Conservation (phyloP, 192 early-diverging fungal genomes). For the Coemansia sp. region DNA sequence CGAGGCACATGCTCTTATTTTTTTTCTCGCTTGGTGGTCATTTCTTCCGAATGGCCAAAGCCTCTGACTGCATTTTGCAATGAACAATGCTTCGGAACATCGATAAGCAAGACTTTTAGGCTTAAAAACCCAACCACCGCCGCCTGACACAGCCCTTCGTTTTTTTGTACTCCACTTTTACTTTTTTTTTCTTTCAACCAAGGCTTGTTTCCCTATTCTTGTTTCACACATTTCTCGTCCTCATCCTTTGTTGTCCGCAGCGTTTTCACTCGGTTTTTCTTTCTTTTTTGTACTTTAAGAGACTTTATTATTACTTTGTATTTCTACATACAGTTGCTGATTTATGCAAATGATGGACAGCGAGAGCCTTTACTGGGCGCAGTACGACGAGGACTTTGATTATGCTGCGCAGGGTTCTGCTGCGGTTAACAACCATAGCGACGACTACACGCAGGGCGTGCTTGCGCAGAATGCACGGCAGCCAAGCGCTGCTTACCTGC, state of each 20-base stretch:
- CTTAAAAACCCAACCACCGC: not conserved
- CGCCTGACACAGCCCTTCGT: not conserved
- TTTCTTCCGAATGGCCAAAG: not conserved
- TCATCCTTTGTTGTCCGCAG: no score
- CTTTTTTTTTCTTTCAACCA: not conserved
- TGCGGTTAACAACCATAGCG: not conserved
- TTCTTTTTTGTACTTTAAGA: not conserved
- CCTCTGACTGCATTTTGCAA: not conserved
- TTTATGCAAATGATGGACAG: slow-evolving; percentile 12
- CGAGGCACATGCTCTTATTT: not conserved
- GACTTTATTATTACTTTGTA: not conserved
- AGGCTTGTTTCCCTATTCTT: not conserved
- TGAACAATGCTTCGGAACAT: not conserved
- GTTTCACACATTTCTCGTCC: not conserved
- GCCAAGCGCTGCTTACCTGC: not conserved
- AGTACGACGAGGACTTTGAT: slow-evolving; percentile 27
- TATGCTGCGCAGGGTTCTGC: slow-evolving; percentile 10
- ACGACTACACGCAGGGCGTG: not conserved
- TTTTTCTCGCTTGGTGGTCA: not conserved
- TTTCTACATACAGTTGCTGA: not conserved
- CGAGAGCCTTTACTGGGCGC: slow-evolving; percentile 51
- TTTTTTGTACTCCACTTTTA: not conserved
- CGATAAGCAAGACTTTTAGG: not conserved
- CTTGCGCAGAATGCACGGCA: not conserved
- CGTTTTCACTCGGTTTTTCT: not conserved